Base-by-base conservation (phyloP, 2,329 filamentous ascomycete genomes). In the Penicillium verrucosum region DNA sequence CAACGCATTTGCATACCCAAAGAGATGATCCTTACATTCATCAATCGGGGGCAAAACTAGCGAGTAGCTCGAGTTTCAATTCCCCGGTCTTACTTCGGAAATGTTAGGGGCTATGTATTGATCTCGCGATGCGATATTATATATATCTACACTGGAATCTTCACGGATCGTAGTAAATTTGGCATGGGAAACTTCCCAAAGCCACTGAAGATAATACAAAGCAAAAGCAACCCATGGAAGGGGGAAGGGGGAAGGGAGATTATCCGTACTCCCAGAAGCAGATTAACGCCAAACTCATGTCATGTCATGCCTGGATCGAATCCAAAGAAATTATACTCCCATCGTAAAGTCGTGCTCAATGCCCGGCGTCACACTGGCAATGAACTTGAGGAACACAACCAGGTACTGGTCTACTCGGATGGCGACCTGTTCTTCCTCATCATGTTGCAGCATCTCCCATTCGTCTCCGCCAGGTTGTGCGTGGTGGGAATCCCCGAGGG, bases 321-420 rank as follows among this genome's bases (percentile, higher is more conserved):
- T 16, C 10, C 46, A 46, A 43, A 40, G 4, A 11, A 36, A 49
- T 81, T 80, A 96, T 38, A 96, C 87, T 6, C 91, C 90, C 92
- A 97, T 97, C 0, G 93, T 97, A 74, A 95, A 97, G 73, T 97
- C 93, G 74, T 97, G 91, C 77, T 97, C 93, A 74, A 99, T 97
- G 46, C 92, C 92, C 6, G 94, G 94, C 16, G 93, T 97, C 43
- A 99, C 94, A 67, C 88, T 94, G 34, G 88, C 87, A 80, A 90
- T 90, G 74, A 90, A 90, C 82, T 81, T 81, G 59, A 81, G 65
- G 64, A 81, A 81, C 16, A 81, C 78, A 46, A 81, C 78, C 58
- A 81, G 62, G 67, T 81, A 81, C 68, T 81, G 78, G 65, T 81
- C 78, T 37, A 80, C 78, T 11, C 78, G 69, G 56, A 80, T 80